Base-by-base conservation (phyloP, 2,329 filamentous ascomycete genomes). In the Fusarium oligoseptatum region DNA sequence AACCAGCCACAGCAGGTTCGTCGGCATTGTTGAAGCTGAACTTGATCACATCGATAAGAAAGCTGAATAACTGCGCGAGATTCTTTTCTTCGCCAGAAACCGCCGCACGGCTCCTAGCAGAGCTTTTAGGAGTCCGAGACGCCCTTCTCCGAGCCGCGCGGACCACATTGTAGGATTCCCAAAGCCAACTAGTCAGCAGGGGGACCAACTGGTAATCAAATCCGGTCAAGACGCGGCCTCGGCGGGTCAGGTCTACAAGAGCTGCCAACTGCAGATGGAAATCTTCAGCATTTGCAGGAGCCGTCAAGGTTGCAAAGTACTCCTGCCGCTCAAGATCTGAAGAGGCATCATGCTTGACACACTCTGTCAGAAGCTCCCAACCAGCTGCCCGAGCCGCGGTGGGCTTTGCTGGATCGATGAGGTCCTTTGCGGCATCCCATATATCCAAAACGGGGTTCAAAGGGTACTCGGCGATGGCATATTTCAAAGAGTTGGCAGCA, bases 1-100 rank as follows among this genome's bases (percentile, higher is more conserved):
- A 83, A 4, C 85, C 85, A 61, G 87, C 87, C 22, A 93, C 86
- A 55, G 92, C 89, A 36, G 87, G 82, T 72, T 93, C 91, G 72
- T 88, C 88, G 27, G 92, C 90, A 36, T 91, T 87, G 74, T 92
- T 92, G 80, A 91, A 93, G 80, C 92, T 94, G 85, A 94, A 95
- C 79, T 94, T 94, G 83, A 94, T 90, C 64, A 94, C 87, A 71
- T 93, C 90, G 67, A 88, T 87, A 64, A 93, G 86, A 74, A 92
- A 93, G 14, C 85, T 82, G 78, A 95, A 94, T 3, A 95, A 82
- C 57, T 89, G 87, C 3, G 88, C 84, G 63, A 95, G 85, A 76
- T 90, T 91, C 73, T 88, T 87, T 70, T 93, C 91, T 77, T 92
- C 90, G 32, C 84, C 86, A 4, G 84, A 83, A 6, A 80, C 80